Base-by-base conservation (phyloP, 441 rosid genomes). In the Breynia disticha region DNA sequence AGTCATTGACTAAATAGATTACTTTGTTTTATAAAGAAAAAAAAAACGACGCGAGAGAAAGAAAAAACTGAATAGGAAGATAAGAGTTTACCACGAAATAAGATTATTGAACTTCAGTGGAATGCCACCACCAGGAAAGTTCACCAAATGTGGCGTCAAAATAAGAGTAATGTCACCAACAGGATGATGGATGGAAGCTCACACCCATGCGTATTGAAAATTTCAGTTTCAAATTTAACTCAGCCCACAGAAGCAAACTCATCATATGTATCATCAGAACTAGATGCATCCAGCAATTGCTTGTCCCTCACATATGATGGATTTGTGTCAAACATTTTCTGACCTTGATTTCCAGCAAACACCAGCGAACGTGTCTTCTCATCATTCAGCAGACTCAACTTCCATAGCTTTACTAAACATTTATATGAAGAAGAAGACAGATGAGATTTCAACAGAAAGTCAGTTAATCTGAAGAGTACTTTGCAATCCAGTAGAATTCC, bases 221-320 rank as follows among this genome's bases (percentile, higher is more conserved):
- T 37, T 20, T 18, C 41, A 1, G 1, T 24, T 51, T 35, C 16
- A 15, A 3, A 57, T 8, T 16, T 11, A 52, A 35, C 60, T 77
- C 61, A 75, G 58, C 74, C 71, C 45, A 70, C 48, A 20, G 76
- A 70, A 58, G 64, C 69, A 67, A 61, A 72, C 61, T 66, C 55
- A 62, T 63, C 64, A 67, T 57, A 54, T 50, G 67, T 50, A 18
- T 74, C 72, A 35, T 65, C 75, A 52, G 76, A 72, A 62, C 70
- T 60, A 16, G 76, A 70, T 48, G 74, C 38, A 37, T 59, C 59
- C 6, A 44, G 55, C 44, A 53, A 56, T 22, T 19, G 54, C 67
- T 67, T 43, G 44, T 42, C 48, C 64, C 48, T 71, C 59, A 58
- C 47, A 46, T 15, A 52, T 37, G 22, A 47, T 3, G 14, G 43